Conservation (phyloP, 257 asterid species). For the Solanum raphanifolium region DNA sequence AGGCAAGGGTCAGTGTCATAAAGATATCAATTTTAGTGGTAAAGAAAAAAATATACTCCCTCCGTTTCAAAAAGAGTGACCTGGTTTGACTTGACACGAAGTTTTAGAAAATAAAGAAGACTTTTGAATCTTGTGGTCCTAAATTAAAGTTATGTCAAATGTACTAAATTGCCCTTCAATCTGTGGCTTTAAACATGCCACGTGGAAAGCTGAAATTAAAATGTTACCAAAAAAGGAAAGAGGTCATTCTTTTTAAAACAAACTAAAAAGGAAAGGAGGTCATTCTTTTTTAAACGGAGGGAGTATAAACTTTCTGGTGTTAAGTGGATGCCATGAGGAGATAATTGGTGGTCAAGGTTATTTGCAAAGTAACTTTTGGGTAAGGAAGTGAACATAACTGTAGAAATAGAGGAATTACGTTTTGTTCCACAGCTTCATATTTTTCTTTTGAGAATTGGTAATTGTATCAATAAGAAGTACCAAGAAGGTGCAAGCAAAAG, state of each 20-base stretch:
- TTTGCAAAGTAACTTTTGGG: background rate
- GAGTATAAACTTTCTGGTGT: background rate
- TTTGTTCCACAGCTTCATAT: background rate
- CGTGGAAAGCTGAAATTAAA: too few species aligned
- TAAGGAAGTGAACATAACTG: background rate
- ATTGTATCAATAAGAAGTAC: background rate
- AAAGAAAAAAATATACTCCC: background rate
- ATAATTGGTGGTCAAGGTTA: background rate
- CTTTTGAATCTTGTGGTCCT: too few species aligned
- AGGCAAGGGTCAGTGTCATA: background rate
- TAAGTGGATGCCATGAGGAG: background rate
- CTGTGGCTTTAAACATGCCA: too few species aligned
- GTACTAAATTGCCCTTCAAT: too few species aligned
- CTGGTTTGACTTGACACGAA: too few species aligned
- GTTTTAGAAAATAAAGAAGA: too few species aligned
- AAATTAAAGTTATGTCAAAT: too few species aligned
- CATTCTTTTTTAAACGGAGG: too few species aligned
- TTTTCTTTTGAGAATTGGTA: background rate
- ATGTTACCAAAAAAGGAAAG: too few species aligned
- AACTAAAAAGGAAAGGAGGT: too few species aligned
- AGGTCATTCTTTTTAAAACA: too few species aligned
- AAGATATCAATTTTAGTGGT: background rate
- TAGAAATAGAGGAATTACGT: background rate
- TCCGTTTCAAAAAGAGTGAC: too few species aligned
- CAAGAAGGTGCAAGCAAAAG: background rate